Percentiles rank a stretch among this genome's conserved stretches.
Conservation (phyloP, 2,329 filamentous ascomycete species). For the Colletotrichum truncatum region DNA sequence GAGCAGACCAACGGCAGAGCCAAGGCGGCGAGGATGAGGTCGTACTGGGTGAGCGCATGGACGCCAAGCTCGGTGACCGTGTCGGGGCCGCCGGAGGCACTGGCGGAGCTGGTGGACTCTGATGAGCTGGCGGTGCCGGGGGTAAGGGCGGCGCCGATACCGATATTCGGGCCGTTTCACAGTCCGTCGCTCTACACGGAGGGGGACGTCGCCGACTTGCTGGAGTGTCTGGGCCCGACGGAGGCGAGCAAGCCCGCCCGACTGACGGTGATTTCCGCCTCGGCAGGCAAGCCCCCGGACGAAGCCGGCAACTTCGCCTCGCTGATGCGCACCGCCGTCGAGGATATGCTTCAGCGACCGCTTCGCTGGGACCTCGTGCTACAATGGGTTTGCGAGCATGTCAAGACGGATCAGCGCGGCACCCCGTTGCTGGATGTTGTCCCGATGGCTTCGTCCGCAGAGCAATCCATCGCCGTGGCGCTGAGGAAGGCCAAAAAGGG, state of each 20-base stretch:
- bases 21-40: not conserved
- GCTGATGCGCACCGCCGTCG: not conserved
- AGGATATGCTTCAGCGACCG: conserved; percentile 1
- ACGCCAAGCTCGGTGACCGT: conserved; percentile 2
- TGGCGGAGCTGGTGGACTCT: not conserved
- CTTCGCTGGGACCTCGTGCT: conserved; percentile 5
- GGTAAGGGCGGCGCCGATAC: not conserved
- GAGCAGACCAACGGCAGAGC: not conserved
- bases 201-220: not conserved
- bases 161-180: conserved; percentile 12
- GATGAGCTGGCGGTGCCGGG: not conserved
- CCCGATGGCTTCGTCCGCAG: not conserved
- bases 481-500: not conserved
- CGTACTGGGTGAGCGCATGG: conserved; percentile 7
- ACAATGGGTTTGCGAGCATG: not conserved
- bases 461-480: not conserved
- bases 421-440: not conserved
- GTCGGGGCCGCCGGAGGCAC: not conserved
- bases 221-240: not conserved
- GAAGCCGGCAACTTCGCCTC: not conserved
- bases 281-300: not conserved
- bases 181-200: not conserved
- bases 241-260: not conserved
- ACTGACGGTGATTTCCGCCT: not conserved
- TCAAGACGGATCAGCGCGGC: not conserved